A percentile compares a stretch with the other conserved stretches of the same genome.
Evolutionary conservation across 495 filamentous ascomycete genomes (phyloP).

Genomic region (Penicillium argentinense): DNA sequence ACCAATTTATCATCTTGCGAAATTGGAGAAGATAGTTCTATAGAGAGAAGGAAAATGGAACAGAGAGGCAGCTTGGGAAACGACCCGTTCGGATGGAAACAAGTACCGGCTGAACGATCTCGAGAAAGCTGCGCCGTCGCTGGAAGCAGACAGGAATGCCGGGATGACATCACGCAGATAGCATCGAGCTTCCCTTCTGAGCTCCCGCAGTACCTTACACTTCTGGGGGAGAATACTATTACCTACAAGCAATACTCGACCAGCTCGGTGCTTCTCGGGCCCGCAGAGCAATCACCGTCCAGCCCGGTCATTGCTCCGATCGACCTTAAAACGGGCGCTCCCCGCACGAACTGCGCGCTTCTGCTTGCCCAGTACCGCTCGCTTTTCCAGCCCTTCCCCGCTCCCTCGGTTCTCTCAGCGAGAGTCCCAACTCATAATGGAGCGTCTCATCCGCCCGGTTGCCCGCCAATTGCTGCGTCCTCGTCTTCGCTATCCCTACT

Average conservation of each 20-base stretch:
- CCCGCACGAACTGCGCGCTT: background rate
- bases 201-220: slow-evolving; percentile 8
- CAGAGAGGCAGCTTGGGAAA: too few relatives aligned
- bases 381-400: slow-evolving; percentile 10
- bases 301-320: slow-evolving; percentile 3
- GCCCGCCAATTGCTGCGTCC: slow-evolving; percentile 40
- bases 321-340: background rate
- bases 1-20: too few relatives aligned
- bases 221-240: too few relatives aligned
- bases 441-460: slow-evolving; percentile 39
- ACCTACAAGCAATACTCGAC: too few relatives aligned
- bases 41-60: background rate
- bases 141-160: too few relatives aligned
- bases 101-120: too few relatives aligned
- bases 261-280: slow-evolving; percentile 33
- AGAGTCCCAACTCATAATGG: slow-evolving; percentile 28
- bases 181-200: slow-evolving; percentile 30
- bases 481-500: slow-evolving; percentile 39
- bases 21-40: background rate
- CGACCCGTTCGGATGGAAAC: too few relatives aligned
- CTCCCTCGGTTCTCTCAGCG: background rate
- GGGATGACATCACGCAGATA: slow-evolving; percentile 27
- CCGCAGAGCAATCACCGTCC: slow-evolving; percentile 27
- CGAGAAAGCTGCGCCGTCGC: too few relatives aligned
- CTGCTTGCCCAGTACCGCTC: background rate